Base-by-base conservation (phyloP, 345 rosid genomes). In the Lumnitzera littorea region DNA sequence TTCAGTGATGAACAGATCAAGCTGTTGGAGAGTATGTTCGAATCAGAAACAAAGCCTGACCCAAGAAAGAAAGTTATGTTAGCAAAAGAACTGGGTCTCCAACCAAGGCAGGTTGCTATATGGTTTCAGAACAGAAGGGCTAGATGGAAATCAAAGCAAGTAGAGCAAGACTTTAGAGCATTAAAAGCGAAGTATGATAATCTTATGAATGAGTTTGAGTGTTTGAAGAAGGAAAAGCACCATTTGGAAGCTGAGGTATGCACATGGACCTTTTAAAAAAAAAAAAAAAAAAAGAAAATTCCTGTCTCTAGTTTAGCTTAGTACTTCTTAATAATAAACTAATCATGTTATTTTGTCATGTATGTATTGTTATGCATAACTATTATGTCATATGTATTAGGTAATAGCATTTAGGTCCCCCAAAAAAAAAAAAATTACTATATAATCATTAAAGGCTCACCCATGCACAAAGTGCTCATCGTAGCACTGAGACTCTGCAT, bases 41-140 rank as follows among this genome's bases (percentile, higher is more conserved):
- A 84, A 64, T 78, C 86, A 2, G 95, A 89, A 62, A 71, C 91
- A 1, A 90, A 78, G 75, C 91, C 88, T 0, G 95, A 85, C 47
- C 87, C 97, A 0, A 76, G 76, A 70, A 81, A 75, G 88, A 90
- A 90, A 73, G 53, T 78, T 62, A 76, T 80, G 62, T 29, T 85
- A 13, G 95, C 97, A 2, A 66, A 72, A 58, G 95, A 90, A 66
- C 80, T 90, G 5, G 91, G 84, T 66, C 72, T 90, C 55, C 85
- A 87, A 68, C 95, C 97, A 20, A 83, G 90, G 47, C 97, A 90
- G 70, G 85, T 90, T 36, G 90, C 97, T 58, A 87, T 90, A 64
- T 90, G 97, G 95, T 85, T 90, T 66, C 95, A 90, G 65, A 90
- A 90, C 82, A 80, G 74, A 69, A 77, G 97, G 75, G 95, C 97